Evolutionary conservation across 129 eudicot species (phyloP).

Genomic region (Pulicaria dysenterica): DNA sequence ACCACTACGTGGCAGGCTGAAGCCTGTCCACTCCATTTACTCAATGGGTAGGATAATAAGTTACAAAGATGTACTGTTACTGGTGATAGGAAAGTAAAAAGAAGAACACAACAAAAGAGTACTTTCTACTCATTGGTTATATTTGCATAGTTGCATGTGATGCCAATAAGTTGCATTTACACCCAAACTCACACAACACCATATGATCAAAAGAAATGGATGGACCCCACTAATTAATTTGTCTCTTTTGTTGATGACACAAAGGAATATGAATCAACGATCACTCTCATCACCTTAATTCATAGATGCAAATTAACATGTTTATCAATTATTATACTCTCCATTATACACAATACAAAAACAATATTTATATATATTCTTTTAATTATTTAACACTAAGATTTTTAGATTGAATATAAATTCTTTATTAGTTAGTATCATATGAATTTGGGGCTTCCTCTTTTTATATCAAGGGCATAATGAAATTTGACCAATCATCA

Average conservation of each 20-base stretch:
- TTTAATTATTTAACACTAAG: no score
- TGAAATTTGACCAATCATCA: no score
- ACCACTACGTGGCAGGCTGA: no score
- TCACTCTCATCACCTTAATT: conserved; percentile 18
- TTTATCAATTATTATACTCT: not conserved
- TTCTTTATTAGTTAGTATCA: no score
- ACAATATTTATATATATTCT: no score
- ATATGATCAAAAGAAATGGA: conserved; percentile 14
- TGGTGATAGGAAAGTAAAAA: conserved; percentile 1
- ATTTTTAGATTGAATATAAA: no score
- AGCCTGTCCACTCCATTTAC: no score
- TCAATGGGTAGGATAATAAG: no score
- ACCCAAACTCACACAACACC: conserved; percentile 15
- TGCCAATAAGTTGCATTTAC: conserved; percentile 38
- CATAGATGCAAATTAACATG: conserved; percentile 6
- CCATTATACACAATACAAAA: not conserved
- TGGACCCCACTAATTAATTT: conserved; percentile 33
- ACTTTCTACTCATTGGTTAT: conserved; percentile 19
- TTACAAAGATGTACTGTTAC: no score
- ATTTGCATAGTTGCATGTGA: conserved; percentile 31
- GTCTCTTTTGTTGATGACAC: conserved; percentile 34
- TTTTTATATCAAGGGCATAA: no score
- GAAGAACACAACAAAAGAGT: conserved; percentile 23
- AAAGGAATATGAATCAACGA: conserved; percentile 24
- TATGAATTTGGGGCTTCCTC: no score